Conservation (phyloP, 768 basidiomycete species). For the Pholiota microspora region DNA sequence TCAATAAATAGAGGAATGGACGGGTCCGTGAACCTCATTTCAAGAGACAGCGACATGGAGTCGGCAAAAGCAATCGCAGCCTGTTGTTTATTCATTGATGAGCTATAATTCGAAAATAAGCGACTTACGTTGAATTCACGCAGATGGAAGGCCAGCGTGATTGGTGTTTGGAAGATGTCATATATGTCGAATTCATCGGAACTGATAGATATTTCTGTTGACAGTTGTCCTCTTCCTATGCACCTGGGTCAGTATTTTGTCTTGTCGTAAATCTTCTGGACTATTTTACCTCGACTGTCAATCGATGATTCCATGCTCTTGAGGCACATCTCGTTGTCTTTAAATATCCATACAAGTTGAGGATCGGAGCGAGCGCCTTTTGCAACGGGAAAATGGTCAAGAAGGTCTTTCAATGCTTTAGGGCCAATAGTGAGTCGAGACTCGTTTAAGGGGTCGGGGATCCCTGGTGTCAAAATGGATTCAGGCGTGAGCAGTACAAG, state of each 20-base stretch:
- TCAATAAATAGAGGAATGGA: constrained; percentile 75
- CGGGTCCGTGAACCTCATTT: constrained; percentile 75
- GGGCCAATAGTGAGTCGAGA: constrained; percentile 73
- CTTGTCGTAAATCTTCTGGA: not conserved
- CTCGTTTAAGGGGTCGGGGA: constrained; percentile 55
- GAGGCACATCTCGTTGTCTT: constrained; percentile 62
- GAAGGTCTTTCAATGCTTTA: constrained; percentile 68
- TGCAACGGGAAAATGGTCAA: constrained; percentile 75
- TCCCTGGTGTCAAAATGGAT: constrained; percentile 62
- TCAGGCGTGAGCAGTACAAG: constrained; percentile 58
- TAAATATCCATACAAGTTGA: constrained; percentile 81
- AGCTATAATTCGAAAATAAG: not conserved
- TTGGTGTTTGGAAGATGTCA: constrained; percentile 59
- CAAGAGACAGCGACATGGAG: constrained; percentile 58
- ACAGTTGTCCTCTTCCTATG: constrained; percentile 57
- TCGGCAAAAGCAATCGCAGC: constrained; percentile 82
- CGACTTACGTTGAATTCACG: constrained; percentile 75
- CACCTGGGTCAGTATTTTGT: not conserved
- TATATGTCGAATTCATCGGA: constrained; percentile 82
- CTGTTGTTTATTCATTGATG: constrained; percentile 35
- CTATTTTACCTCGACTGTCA: constrained; percentile 56
- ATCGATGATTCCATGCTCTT: constrained; percentile 66
- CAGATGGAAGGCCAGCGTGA: constrained; percentile 74
- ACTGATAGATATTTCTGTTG: constrained; percentile 75
- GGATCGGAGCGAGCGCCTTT: constrained; percentile 69